Conservation (phyloP, 1,284 basidiomycete genomes). For the Rhodofomes roseus region DNA sequence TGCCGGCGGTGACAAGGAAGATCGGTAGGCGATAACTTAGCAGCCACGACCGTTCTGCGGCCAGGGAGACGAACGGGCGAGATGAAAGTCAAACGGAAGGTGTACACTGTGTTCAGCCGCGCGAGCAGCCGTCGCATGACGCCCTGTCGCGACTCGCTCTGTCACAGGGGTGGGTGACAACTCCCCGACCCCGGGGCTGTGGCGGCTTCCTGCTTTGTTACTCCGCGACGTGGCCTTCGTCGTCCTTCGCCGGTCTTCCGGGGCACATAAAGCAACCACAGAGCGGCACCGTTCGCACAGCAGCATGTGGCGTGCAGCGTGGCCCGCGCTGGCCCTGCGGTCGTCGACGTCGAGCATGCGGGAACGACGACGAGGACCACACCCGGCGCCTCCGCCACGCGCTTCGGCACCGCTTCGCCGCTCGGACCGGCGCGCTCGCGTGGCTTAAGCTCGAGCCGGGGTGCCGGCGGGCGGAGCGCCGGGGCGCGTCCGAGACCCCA, state of each 20-base stretch:
- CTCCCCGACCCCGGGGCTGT: not conserved
- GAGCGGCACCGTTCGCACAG: not conserved
- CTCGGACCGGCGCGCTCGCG: not conserved
- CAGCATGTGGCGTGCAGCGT: not conserved
- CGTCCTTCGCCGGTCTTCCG: not conserved
- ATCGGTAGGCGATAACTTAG: constrained; percentile 15
- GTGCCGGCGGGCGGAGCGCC: not conserved
- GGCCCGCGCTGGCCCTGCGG: not conserved
- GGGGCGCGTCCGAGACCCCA: not conserved
- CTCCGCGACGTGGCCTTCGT: not conserved
- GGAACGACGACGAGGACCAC: not conserved
- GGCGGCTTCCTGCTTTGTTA: not conserved
- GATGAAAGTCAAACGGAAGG: not conserved
- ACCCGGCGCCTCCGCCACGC: not conserved
- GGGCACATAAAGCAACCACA: not conserved
- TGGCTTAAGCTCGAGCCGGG: not conserved
- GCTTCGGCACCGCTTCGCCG: not conserved
- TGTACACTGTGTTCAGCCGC: not conserved
- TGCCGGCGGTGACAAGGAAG: constrained; percentile 14
- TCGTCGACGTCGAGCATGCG: not conserved
- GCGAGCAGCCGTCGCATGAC: not conserved
- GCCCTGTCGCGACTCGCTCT: not conserved
- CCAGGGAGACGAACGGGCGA: constrained; percentile 10
- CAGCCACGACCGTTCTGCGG: not conserved
- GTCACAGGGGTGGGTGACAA: constrained; percentile 3